phyloP scores from a whole-genome alignment of 2,329 filamentous ascomycete genomes.

The Stachybotrys chartarum region DNA sequence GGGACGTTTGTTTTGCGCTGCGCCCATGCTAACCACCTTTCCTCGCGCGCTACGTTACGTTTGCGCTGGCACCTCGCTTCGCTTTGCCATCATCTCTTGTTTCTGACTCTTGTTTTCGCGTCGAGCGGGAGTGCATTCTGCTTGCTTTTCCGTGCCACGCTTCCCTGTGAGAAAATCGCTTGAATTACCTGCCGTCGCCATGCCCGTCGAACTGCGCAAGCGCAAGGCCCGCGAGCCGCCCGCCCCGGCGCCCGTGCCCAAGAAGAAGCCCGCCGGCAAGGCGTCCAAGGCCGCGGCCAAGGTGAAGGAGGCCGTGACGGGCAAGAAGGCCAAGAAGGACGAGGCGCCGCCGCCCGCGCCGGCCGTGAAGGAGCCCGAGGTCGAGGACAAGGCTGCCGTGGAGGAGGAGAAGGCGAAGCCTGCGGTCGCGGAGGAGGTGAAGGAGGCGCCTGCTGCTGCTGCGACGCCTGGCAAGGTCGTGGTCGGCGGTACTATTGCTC shows the following conservation, averaged over 20 bases:
- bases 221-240: constrained; percentile 48
- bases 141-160: too few relatives aligned
- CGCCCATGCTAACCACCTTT: constrained; percentile 4
- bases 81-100: constrained; percentile 3
- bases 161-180: background rate
- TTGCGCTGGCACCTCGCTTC: constrained; percentile 4
- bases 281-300: constrained; percentile 30
- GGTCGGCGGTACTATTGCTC: constrained; percentile 48
- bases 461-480: constrained; percentile 28
- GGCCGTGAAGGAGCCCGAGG: constrained; percentile 23
- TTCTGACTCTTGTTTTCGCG: background rate
- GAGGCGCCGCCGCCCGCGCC: background rate
- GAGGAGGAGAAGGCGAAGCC: constrained; percentile 9
- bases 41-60: background rate
- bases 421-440: constrained; percentile 18
- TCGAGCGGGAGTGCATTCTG: background rate
- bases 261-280: constrained; percentile 24
- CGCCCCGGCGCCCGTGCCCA: constrained; percentile 34
- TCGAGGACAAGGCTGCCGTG: constrained; percentile 17
- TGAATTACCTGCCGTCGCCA: constrained; percentile 17
- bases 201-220: constrained; percentile 55
- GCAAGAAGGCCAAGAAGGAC: constrained; percentile 19
- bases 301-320: constrained; percentile 22
- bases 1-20: constrained; percentile 5
- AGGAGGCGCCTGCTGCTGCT: constrained; percentile 13